Base-by-base conservation (phyloP, 202 grass and related monocot species). In the Zoysia matrella region DNA sequence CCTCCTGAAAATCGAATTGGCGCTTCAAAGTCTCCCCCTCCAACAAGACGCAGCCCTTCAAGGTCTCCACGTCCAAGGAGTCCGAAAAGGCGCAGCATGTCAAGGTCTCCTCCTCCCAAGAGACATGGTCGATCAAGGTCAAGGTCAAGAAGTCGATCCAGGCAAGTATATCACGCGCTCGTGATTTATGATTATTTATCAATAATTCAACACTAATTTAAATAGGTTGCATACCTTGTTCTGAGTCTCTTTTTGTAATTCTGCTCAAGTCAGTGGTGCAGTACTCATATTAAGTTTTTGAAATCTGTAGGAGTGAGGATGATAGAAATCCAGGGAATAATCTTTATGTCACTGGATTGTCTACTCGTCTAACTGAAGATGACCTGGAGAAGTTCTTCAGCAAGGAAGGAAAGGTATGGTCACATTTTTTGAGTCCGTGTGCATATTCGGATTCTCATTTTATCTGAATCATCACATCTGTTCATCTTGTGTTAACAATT, bases 291-390 rank as follows among this genome's bases (percentile, higher is more conserved):
- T 66, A 71, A 44, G 12, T 39, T 82, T 22, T 85, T 86, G 36
- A 61, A 74, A 3, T 41, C 55, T 16, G 67, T 78, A 84, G 75
- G 86, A 99, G 91, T 41, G 76, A 65, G 80, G 84, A 84, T 77
- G 89, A 92, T 47, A 90, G 74, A 72, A 99, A 99, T 90, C 96
- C 96, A 55, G 96, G 93, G 54, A 96, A 96, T 73, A 99, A 99
- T 69, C 88, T 99, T 69, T 99, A 99, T 44, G 96, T 99, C 68
- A 99, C 96, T 45, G 93, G 96, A 75, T 88, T 99, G 87, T 99
- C 96, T 60, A 94, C 87, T 16, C 87, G 96, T 60, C 78, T 91
- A 22, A 90, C 77, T 42, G 89, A 76, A 62, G 76, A 70, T 47
- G 93, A 92, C 1, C 91, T 99, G 65, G 85, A 99, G 87, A 99